phyloP scores from a whole-genome alignment of 805 yeast species.

The Pichia nakasei region DNA sequence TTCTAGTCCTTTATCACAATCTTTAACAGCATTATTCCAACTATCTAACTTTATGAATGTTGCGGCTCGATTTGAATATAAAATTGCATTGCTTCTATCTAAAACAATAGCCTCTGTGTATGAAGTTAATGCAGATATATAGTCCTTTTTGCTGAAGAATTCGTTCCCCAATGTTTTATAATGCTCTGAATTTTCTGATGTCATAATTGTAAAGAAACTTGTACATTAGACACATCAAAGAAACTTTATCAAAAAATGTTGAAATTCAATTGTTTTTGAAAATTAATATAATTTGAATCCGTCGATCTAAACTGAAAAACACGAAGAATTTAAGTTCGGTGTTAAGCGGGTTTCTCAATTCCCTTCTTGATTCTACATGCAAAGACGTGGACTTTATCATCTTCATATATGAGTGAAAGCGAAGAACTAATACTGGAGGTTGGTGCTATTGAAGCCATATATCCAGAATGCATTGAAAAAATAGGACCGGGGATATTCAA shows the following conservation, averaged over 20 bases:
- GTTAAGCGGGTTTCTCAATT: no score
- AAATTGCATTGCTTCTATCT: slow-evolving; percentile 34
- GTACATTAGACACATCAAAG: no score
- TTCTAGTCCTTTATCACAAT: slow-evolving; percentile 41
- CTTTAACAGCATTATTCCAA: slow-evolving; percentile 40
- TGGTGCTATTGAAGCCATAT: slow-evolving; percentile 80
- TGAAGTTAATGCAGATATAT: neutral
- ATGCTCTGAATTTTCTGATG: neutral
- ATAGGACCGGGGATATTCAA: slow-evolving; percentile 35
- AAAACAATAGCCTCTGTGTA: slow-evolving; percentile 43
- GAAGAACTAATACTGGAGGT: slow-evolving; percentile 64
- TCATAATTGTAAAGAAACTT: neutral
- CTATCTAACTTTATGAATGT: slow-evolving; percentile 45
- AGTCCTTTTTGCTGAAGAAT: neutral
- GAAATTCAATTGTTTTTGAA: no score
- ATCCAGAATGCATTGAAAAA: slow-evolving; percentile 49
- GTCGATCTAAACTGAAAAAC: no score
- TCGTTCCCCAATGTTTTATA: slow-evolving; percentile 4
- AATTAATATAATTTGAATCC: no score
- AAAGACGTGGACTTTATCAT: no score
- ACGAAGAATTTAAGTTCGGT: no score
- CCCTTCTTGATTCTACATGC: no score
- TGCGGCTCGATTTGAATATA: slow-evolving; percentile 63
- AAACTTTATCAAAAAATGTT: no score
- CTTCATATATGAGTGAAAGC: slow-evolving; percentile 15